Conservation (phyloP, 2,329 filamentous ascomycete genomes). For the Monilinia vaccinii-corymbosi region DNA sequence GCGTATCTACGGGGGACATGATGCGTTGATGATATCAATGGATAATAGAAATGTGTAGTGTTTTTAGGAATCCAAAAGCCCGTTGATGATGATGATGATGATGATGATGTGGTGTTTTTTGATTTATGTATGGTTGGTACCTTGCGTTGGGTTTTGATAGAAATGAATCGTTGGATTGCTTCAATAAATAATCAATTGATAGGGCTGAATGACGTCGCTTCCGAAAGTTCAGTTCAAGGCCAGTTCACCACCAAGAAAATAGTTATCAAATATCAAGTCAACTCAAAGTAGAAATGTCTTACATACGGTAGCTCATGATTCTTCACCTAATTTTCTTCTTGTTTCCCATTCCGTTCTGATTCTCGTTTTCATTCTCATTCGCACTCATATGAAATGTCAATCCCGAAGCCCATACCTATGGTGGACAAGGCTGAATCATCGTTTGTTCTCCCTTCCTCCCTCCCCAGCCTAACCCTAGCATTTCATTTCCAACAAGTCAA, state of each 20-base stretch:
- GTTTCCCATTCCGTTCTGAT: background rate
- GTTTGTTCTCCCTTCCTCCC: conserved; percentile 27
- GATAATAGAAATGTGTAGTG: conserved; percentile 2
- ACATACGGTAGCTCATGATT: background rate
- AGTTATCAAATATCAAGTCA: too few species aligned
- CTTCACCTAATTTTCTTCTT: background rate
- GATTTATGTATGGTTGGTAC: too few species aligned
- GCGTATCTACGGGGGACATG: background rate
- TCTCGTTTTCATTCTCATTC: too few species aligned
- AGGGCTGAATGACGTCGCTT: conserved; percentile 7
- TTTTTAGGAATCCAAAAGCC: background rate
- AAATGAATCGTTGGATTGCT: background rate
- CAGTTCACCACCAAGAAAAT: too few species aligned
- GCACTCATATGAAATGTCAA: conserved; percentile 1
- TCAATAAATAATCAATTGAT: background rate
- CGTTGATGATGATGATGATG: background rate
- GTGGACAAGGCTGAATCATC: conserved; percentile 31
- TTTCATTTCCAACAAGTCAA: background rate
- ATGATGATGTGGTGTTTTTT: background rate
- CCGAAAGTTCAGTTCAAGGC: background rate
- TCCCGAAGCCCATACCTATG: background rate
- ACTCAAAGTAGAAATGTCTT: too few species aligned
- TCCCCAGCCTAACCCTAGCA: background rate
- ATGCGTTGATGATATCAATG: conserved; percentile 2
- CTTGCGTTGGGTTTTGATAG: background rate